Conservation (phyloP, 176 grass and related monocot genomes). For the Rhipidocladum racemiflorum region DNA sequence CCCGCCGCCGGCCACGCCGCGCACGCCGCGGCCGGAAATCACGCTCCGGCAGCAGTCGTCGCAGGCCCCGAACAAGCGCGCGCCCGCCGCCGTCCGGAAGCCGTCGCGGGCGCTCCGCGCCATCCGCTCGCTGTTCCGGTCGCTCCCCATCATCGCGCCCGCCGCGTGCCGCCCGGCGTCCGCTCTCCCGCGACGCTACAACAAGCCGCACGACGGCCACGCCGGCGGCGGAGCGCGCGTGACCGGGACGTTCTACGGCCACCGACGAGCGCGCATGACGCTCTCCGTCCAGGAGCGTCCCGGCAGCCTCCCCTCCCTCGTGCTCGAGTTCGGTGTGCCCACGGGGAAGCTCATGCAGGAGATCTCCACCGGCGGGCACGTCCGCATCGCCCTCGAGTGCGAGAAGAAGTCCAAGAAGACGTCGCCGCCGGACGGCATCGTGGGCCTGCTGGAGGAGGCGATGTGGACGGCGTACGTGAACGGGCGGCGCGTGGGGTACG, state of each 20-base stretch:
- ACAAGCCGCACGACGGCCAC: conserved; percentile 59
- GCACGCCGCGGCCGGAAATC: conserved; percentile 45
- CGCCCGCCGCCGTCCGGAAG: conserved; percentile 26
- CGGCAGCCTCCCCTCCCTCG: conserved; percentile 58
- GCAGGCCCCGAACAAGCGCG: conserved; percentile 44
- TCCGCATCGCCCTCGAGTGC: conserved; percentile 83
- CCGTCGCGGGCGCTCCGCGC: conserved; percentile 47
- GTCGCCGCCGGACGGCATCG: conserved; percentile 25
- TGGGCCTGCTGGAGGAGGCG: conserved; percentile 59
- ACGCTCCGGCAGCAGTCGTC: conserved; percentile 52
- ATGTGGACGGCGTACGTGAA: conserved; percentile 93
- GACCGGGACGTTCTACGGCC: conserved; percentile 73
- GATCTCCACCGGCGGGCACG: conserved; percentile 59
- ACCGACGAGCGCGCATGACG: conserved; percentile 66
- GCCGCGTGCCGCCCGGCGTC: conserved; percentile 58
- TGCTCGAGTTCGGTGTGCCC: conserved; percentile 75
- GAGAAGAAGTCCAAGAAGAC: conserved; percentile 69
- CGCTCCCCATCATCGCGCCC: conserved; percentile 70
- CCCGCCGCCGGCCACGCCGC: conserved; percentile 39
- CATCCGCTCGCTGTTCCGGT: conserved; percentile 66
- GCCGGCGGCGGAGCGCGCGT: conserved; percentile 50
- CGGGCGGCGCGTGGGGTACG: conserved; percentile 82
- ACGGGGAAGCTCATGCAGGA: conserved; percentile 92
- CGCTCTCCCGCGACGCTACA: conserved; percentile 38
- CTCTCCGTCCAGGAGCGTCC: conserved; percentile 78